Evolutionary conservation across 208 protist genomes (phyloP).

Genomic region (Phytomonas francai): DNA sequence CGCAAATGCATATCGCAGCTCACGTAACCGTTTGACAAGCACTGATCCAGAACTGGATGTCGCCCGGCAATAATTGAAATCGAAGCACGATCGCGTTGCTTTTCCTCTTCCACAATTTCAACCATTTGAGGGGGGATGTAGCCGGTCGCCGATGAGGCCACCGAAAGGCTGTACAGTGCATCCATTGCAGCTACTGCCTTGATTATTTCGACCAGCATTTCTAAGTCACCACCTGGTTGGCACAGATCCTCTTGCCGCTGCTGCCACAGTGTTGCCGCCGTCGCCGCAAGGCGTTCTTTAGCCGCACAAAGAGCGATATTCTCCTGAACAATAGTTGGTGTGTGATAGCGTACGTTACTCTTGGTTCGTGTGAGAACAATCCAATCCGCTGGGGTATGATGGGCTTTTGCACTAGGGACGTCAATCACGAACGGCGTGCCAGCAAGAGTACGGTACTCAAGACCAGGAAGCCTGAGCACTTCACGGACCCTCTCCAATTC

Average conservation of each 20-base stretch:
- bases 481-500: constrained; percentile 50
- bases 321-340: constrained; percentile 42
- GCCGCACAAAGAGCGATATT: constrained; percentile 55
- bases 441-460: constrained; percentile 74
- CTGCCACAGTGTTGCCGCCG: constrained; percentile 49
- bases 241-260: constrained; percentile 29
- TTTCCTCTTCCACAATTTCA: constrained; percentile 7
- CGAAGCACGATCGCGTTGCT: not conserved
- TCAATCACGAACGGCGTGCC: constrained; percentile 78
- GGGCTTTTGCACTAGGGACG: constrained; percentile 42
- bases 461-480: constrained; percentile 37
- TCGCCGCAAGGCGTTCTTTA: constrained; percentile 49
- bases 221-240: constrained; percentile 18
- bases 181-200: constrained; percentile 46
- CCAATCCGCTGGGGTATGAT: constrained; percentile 51
- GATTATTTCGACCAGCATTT: constrained; percentile 31
- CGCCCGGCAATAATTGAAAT: constrained; percentile 43
- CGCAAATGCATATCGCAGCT: constrained; percentile 44
- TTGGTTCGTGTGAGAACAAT: constrained; percentile 71
- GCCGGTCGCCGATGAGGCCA: constrained; percentile 39
- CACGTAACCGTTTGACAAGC: constrained; percentile 55
- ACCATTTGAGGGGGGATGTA: constrained; percentile 48
- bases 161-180: constrained; percentile 51
- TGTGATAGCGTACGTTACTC: constrained; percentile 79
- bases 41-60: constrained; percentile 64